These are phyloP conservation scores for Trichoderma endophyticum DNA, from an alignment of 2,329 filamentous ascomycete genomes.

Conservation along the genomic window DNA sequence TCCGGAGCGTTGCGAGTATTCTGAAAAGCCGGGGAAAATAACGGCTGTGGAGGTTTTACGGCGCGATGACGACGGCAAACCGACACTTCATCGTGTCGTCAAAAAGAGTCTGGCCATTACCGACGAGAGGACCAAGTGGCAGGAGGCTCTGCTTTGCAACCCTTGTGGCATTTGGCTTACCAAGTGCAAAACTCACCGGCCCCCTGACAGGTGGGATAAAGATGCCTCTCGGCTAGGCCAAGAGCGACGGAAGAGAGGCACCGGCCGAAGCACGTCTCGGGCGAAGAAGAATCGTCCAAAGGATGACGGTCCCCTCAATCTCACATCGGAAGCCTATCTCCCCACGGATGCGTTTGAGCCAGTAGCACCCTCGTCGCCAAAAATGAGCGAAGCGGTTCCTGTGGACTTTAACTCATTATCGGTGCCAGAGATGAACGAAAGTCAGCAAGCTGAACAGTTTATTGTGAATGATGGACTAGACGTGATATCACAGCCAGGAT, in stretches of 20 bases:
- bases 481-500: conserved; percentile 34
- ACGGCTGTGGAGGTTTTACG: conserved; percentile 70
- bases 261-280: conserved; percentile 39
- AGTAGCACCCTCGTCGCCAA: conserved; percentile 39
- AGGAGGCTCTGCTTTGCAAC: conserved; percentile 80
- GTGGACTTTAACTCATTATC: neutral
- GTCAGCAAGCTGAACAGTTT: neutral
- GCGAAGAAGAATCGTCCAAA: conserved; percentile 50
- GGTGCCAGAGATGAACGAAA: neutral
- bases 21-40: conserved; percentile 68
- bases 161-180: conserved; percentile 94
- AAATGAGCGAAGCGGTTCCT: conserved; percentile 22
- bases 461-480: conserved; percentile 15
- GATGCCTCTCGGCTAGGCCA: conserved; percentile 51
- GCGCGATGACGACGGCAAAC: conserved; percentile 59
- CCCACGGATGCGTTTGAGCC: conserved; percentile 53
- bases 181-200: conserved; percentile 82
- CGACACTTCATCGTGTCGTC: conserved; percentile 68
- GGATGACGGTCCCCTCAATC: conserved; percentile 43
- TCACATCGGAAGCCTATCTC: conserved; percentile 53
- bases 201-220: conserved; percentile 78
- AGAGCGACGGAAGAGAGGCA: conserved; percentile 48
- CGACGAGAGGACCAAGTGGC: conserved; percentile 66
- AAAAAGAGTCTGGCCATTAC: conserved; percentile 66
- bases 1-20: conserved; percentile 65